These are phyloP conservation scores for Schizonepeta tenuifolia DNA, from an alignment of 257 asterid genomes.

Conservation along the genomic window DNA sequence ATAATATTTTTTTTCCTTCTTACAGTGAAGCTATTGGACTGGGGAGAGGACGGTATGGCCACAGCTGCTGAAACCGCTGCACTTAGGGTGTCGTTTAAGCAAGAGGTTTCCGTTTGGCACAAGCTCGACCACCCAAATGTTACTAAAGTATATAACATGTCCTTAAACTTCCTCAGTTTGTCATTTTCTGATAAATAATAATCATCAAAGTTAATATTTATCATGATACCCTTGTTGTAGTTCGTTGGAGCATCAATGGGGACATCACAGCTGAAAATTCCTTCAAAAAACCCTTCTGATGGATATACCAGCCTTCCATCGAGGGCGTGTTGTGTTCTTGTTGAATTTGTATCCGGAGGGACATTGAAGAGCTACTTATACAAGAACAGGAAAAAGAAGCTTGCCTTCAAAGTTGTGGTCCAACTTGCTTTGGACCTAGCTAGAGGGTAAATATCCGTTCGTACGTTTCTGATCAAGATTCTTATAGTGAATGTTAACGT, in stretches of 20 bases:
- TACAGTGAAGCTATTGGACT: constrained; percentile 81
- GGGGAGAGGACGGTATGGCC: constrained; percentile 93
- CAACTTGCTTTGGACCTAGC: constrained; percentile 90
- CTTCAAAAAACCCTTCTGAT: constrained; percentile 79
- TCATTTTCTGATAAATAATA: background rate
- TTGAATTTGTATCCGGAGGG: constrained; percentile 86
- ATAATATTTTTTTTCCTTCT: constrained; percentile 17
- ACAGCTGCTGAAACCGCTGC: constrained; percentile 78
- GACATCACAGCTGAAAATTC: constrained; percentile 85
- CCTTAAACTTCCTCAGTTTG: constrained; percentile 9
- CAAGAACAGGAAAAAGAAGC: constrained; percentile 90
- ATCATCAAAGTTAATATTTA: background rate
- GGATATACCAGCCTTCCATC: constrained; percentile 74
- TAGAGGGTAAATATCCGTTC: constrained; percentile 61
- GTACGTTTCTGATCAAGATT: background rate
- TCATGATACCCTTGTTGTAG: constrained; percentile 35
- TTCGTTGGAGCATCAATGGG: constrained; percentile 98
- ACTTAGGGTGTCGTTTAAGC: constrained; percentile 73
- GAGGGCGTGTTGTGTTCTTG: constrained; percentile 92
- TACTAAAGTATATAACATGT: constrained; percentile 44
- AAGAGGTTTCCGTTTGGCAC: constrained; percentile 89
- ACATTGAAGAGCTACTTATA: constrained; percentile 67
- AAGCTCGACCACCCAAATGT: constrained; percentile 85
- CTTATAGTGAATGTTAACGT: background rate
- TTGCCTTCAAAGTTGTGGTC: constrained; percentile 69